Evolutionary conservation across 2,329 filamentous ascomycete species (phyloP).

Genomic region (Diplodia sapinea): DNA sequence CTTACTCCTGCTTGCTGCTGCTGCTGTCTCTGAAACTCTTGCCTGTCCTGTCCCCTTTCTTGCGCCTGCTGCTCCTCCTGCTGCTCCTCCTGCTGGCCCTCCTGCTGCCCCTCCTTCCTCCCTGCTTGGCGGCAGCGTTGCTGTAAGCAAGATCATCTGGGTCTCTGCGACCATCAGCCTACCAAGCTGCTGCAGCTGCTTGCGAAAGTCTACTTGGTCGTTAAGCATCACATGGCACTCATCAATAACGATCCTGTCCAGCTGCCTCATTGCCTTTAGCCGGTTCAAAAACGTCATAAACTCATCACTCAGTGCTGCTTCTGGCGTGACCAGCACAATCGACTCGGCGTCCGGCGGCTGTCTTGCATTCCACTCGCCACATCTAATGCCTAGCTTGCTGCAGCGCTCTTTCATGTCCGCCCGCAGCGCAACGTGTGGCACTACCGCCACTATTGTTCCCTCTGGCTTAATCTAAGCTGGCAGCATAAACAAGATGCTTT

Average conservation of each 20-base stretch:
- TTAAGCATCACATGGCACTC: slow-evolving; percentile 38
- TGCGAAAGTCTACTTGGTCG: slow-evolving; percentile 32
- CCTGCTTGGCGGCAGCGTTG: slow-evolving; percentile 35
- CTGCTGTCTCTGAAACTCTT: too few relatives aligned
- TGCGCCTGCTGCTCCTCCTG: too few relatives aligned
- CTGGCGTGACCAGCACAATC: slow-evolving; percentile 38
- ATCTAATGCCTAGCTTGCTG: slow-evolving; percentile 32
- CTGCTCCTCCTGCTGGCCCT: too few relatives aligned
- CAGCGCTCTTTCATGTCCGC: slow-evolving; percentile 36
- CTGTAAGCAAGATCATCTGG: slow-evolving; percentile 38
- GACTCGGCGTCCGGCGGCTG: slow-evolving; percentile 33
- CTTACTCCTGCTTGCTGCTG: slow-evolving; percentile 31
- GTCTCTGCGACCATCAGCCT: slow-evolving; percentile 34
- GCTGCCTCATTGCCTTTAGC: slow-evolving; percentile 32
- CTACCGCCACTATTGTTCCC: slow-evolving; percentile 34
- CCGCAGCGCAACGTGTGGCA: slow-evolving; percentile 37
- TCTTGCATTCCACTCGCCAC: slow-evolving; percentile 35
- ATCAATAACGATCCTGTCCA: slow-evolving; percentile 37
- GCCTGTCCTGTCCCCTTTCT: too few relatives aligned
- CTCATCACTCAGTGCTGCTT: slow-evolving; percentile 36
- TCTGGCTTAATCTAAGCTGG: slow-evolving; percentile 34
- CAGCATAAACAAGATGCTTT: slow-evolving; percentile 36
- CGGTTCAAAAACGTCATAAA: slow-evolving; percentile 37
- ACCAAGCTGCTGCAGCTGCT: slow-evolving; percentile 34
- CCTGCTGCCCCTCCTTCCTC: too few relatives aligned